Evolutionary conservation across 2,329 filamentous ascomycete genomes (phyloP), one percentile per base, ranked within the genome.

Genomic region (Colletotrichum coccodes): DNA sequence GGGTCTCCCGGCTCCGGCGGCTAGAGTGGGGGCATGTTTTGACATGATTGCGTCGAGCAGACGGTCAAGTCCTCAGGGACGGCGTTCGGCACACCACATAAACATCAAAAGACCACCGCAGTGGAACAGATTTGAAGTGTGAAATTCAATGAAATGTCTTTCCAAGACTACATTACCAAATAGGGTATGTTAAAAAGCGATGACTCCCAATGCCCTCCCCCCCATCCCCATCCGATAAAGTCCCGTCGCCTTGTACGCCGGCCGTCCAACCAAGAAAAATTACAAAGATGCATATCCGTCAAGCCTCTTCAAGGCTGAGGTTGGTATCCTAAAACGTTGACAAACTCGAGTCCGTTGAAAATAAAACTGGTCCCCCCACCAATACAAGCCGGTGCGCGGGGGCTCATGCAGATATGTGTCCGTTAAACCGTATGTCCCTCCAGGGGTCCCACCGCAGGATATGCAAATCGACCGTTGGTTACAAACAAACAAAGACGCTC

Each of bases 251-350:
- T 38, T 49, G 28, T 60, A 56, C 65, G 65, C 65, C 65, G 32
- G 53, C 61, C 42, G 12, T 49, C 64, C n/a, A 38, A 54, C 49
- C 49, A 40, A 50, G 18, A 65, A 38, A 60, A 50, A 68, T 60
- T 68, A 68, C 54, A 68, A 68, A 68, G 47, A 60, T 65, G 65
- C 61, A 36, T 60, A 46, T 65, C 58, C 54, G 12, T 65, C 65
- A 32, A 47, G 54, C 61, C 61, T 59, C 23, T 12, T 36, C 28
- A 21, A 68, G 61, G 49, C 61, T 42, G 61, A 68, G 54, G 49
- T 60, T 68, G 65, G 65, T 68, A 68, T 68, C 65, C 47, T 54
- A 42, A 64, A 46, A 58, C 59, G 42, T 58, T 53, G 40, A 65
- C 49, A 57, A 57, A 57, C 21, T 42, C 26, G n/a, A 36, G 28